Evolutionary conservation across 257 asterid species (phyloP).

Genomic region (Salvia miltiorrhiza): DNA sequence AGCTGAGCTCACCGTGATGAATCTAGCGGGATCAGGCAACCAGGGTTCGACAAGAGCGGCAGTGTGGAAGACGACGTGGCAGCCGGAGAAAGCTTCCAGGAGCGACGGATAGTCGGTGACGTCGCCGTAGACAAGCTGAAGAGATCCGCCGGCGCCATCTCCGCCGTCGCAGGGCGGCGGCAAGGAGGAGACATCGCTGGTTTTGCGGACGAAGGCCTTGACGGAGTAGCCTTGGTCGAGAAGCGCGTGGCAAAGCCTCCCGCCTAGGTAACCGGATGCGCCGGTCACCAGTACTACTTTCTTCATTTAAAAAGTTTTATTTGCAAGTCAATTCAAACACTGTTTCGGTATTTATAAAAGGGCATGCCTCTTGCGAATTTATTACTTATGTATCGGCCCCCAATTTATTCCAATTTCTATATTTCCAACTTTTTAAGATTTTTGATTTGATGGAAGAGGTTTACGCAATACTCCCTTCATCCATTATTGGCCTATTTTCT

Average conservation of each 20-base stretch:
- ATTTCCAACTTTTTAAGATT: not conserved
- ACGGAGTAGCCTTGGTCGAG: constrained; percentile 67
- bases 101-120: constrained; percentile 75
- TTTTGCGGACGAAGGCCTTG: constrained; percentile 79
- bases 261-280: constrained; percentile 93
- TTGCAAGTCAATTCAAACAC: not conserved
- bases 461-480: too few relatives aligned
- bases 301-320: constrained; percentile 26
- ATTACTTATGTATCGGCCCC: not conserved
- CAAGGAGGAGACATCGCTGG: constrained; percentile 67
- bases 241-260: constrained; percentile 73
- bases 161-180: constrained; percentile 45
- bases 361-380: not conserved
- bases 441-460: too few relatives aligned
- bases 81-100: constrained; percentile 62
- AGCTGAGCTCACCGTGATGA: constrained; percentile 39
- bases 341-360: not conserved
- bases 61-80: constrained; percentile 79
- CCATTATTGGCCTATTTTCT: too few relatives aligned
- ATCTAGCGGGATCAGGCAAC: constrained; percentile 81
- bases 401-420: not conserved
- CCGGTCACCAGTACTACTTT: constrained; percentile 80
- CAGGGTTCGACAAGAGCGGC: constrained; percentile 98
- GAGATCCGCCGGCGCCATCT: constrained; percentile 35
- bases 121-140: constrained; percentile 76